Base-by-base conservation (phyloP, 257 asterid genomes). In the Paraleonurus japonicus region DNA sequence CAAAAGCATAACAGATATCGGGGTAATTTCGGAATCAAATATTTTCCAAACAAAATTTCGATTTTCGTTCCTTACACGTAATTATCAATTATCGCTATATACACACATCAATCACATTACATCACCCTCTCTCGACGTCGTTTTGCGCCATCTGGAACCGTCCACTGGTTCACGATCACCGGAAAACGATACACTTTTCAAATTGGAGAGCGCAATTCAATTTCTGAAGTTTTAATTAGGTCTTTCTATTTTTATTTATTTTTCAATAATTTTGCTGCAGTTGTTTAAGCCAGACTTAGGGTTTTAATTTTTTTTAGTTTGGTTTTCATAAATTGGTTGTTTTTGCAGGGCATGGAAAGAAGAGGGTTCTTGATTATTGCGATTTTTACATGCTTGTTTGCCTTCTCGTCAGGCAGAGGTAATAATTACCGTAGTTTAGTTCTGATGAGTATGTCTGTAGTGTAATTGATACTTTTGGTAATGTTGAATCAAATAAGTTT, bases 351-450 rank as follows among this genome's bases (percentile, higher is more conserved):
- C 26, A 86, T 86, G 91, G 87, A 69, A 59, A 74, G 79, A 55
- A 79, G 76, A 60, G 48, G 77, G 19, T 79, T 69, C 64, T 33
- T 83, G 78, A 76, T 78, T 27, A 30, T 80, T 62, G 77, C 81
- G 69, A 65, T 79, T 70, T 15, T 77, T 45, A 0, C 76, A 1
- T 80, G 77, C 60, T 71, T 79, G 48, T 63, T 83, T 26, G 67
- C 76, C n/a, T 80, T 75, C 26, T 73, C 88, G 60, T 83, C 87
- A 32, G 72, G 81, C 60, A 81, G 88, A 81, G 91, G 91, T 85
- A 64, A 43, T 65, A 11, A 20, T 59, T 61, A 5, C 10, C 33
- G 17, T 70, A 37, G 53, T 61, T 32, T 57, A 35, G 45, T 20
- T 58, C 23, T 57, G 45, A 16, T 17, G 27, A 64, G 24, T 10